A percentile compares a stretch with the other conserved stretches of the same genome.
Conservation (phyloP, 306 rosid species). For the Sphenostylis stenocarpa region DNA sequence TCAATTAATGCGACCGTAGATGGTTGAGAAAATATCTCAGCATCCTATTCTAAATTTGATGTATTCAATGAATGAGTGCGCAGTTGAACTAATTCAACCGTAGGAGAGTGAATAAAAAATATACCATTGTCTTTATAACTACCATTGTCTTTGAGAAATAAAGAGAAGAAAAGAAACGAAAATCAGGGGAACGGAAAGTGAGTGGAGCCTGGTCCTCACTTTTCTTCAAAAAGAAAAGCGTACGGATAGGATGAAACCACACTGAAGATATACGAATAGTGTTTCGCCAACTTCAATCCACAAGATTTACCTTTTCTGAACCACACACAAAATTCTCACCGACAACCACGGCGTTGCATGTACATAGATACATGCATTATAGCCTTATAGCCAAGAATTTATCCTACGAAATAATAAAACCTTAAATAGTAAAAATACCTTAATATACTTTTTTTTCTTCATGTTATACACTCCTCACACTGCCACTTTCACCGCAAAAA, state of each 20-base stretch:
- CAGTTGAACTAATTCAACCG: background rate
- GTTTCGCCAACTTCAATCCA: background rate
- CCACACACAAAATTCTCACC: conserved; percentile 2
- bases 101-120: background rate
- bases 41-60: background rate
- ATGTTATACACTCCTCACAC: background rate
- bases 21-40: background rate
- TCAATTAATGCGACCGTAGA: background rate
- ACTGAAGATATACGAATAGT: background rate
- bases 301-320: background rate
- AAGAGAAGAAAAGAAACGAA: background rate
- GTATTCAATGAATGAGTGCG: background rate
- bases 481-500: background rate
- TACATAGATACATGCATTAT: background rate
- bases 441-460: background rate
- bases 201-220: background rate
- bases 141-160: background rate
- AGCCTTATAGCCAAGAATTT: background rate
- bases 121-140: background rate
- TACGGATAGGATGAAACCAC: background rate
- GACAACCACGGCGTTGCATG: conserved; percentile 7
- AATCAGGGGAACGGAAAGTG: background rate
- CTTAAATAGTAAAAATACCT: background rate
- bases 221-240: background rate
- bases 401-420: background rate